Evolutionary conservation across 768 basidiomycete genomes (phyloP), one percentile per base, ranked within the genome.

Genomic region (Paxillus involutus): DNA sequence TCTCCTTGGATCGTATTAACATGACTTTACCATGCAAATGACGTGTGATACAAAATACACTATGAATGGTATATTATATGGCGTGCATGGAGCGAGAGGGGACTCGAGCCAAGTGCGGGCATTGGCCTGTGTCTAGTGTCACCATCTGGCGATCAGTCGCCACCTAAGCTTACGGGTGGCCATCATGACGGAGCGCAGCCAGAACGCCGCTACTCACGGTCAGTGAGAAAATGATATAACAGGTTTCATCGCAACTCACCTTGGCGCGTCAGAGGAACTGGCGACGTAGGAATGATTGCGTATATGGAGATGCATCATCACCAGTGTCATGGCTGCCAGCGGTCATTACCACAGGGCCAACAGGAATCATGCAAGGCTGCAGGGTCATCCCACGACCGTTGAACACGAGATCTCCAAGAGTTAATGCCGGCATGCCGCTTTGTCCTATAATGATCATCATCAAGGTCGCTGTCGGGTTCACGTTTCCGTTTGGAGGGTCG

Each of bases 401-500:
- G 52, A 1, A 39, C 56, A 43, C 59, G 63, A 26, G 69, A 61
- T 48, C 58, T 45, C 42, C 61, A 61, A 35, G 56, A 50, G 40
- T 64, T 52, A 17, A 53, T 47, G 13, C 19, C 47, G 12, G 59
- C 52, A 48, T 63, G 70, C 49, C 70, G 70, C 55, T 71, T 71
- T 14, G 63, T 8, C 16, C 35, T 58, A 9, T 56, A 44, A 39
- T 59, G 53, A 29, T 62, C 59, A 51, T 67, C 57, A 49, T 51
- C 52, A 17, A 37, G 44, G 41, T 45, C 52, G 43, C 59, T 56
- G 48, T 59, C 52, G 0, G 14, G 55, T 26, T 63, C 57, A 33
- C 81, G 81, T 60, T 83, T 85, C 45, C 85, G 81, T 60, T 85
- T 86, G 4, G 71, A 51, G n/a, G 75, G 71, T 64, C 78, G 70